A percentile compares a stretch with the other conserved stretches of the same genome.
Evolutionary conservation across 2,329 filamentous ascomycete species (phyloP).

Genomic region (Shiraia bambusicola): DNA sequence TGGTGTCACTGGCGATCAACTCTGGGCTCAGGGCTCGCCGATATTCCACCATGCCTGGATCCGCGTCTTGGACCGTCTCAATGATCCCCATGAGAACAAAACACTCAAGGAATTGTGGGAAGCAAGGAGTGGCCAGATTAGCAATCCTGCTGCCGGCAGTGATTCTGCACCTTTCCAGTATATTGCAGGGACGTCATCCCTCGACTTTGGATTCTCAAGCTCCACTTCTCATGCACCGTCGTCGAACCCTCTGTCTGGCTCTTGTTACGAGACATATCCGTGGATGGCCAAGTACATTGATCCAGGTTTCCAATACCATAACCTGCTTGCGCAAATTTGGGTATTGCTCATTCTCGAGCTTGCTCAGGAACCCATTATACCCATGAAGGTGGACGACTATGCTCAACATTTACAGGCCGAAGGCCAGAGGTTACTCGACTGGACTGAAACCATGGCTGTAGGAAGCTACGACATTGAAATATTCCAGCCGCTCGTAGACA

Average conservation of each 20-base stretch:
- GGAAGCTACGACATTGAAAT: conserved; percentile 49
- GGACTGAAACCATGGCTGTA: conserved; percentile 54
- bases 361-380: conserved; percentile 75
- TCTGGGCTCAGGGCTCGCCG: conserved; percentile 79
- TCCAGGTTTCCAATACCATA: conserved; percentile 80
- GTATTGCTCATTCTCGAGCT: conserved; percentile 83
- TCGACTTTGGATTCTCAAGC: conserved; percentile 80
- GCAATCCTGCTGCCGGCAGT: conserved; percentile 70
- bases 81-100: conserved; percentile 69
- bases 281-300: conserved; percentile 82
- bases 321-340: conserved; percentile 74
- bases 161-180: conserved; percentile 92
- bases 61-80: conserved; percentile 71
- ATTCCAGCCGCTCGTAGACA: conserved; percentile 62
- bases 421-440: conserved; percentile 67
- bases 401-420: conserved; percentile 65
- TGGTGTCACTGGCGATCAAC: conserved; percentile 72
- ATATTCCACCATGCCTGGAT: conserved; percentile 72
- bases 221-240: conserved; percentile 32
- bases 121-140: conserved; percentile 59
- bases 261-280: conserved; percentile 86
- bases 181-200: conserved; percentile 81
- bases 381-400: conserved; percentile 78
- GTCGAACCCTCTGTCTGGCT: conserved; percentile 68
- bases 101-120: conserved; percentile 78